Percentiles rank a stretch among this genome's conserved stretches.
These are phyloP conservation scores for Tubosaeta sp. DNA, from an alignment of 768 basidiomycete genomes.

Conservation along the genomic window DNA sequence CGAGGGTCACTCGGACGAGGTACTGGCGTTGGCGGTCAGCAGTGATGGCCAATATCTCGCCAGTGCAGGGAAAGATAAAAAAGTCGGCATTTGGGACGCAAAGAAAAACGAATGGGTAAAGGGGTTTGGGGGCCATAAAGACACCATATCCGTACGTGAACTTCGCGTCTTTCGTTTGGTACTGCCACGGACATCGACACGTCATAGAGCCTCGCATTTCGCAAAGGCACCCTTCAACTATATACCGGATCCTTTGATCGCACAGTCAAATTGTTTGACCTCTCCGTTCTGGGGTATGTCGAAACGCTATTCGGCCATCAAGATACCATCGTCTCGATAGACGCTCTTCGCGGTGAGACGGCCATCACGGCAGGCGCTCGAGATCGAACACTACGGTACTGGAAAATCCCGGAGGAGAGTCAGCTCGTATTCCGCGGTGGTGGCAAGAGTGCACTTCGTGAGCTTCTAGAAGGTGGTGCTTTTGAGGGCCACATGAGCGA, in stretches of 20 bases:
- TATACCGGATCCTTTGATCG: slow-evolving; percentile 82
- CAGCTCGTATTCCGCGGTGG: slow-evolving; percentile 97
- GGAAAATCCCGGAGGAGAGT: slow-evolving; percentile 94
- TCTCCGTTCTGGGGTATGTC: slow-evolving; percentile 82
- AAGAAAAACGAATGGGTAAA: slow-evolving; percentile 73
- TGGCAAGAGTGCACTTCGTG: slow-evolving; percentile 74
- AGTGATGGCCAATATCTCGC: slow-evolving; percentile 81
- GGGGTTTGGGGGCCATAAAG: slow-evolving; percentile 75
- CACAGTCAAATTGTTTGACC: slow-evolving; percentile 84
- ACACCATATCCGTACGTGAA: slow-evolving; percentile 59
- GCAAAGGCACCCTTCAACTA: slow-evolving; percentile 65
- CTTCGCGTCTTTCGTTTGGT: slow-evolving; percentile 37
- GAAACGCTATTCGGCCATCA: slow-evolving; percentile 98
- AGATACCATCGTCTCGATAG: slow-evolving; percentile 74
- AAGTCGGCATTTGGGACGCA: slow-evolving; percentile 83
- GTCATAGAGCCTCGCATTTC: slow-evolving; percentile 64
- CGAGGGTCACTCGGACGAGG: slow-evolving; percentile 82
- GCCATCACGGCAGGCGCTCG: slow-evolving; percentile 85
- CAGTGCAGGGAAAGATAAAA: slow-evolving; percentile 81
- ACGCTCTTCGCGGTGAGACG: slow-evolving; percentile 77
- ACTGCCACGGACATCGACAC: neutral
- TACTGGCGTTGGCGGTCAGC: slow-evolving; percentile 79
- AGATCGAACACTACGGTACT: slow-evolving; percentile 89
- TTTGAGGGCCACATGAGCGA: slow-evolving; percentile 53
- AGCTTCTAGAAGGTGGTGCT: slow-evolving; percentile 75